These are phyloP conservation scores for Pyricularia sp. DNA, from an alignment of 2,329 filamentous ascomycete genomes.

Conservation along the genomic window DNA sequence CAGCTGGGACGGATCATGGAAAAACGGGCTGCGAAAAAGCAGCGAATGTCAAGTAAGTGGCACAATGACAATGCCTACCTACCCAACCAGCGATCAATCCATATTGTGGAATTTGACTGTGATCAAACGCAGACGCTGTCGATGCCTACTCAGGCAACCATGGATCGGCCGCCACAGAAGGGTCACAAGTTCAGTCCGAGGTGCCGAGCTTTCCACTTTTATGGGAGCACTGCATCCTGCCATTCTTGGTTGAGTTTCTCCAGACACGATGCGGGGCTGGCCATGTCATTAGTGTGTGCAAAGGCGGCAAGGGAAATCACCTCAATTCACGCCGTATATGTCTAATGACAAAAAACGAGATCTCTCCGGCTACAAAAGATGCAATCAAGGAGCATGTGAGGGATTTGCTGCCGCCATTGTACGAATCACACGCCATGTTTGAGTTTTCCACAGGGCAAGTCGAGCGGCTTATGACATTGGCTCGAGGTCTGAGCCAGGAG, in stretches of 20 bases:
- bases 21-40: slow-evolving; percentile 14
- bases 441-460: slow-evolving; percentile 28
- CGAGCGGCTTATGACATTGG: slow-evolving; percentile 25
- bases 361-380: slow-evolving; percentile 27
- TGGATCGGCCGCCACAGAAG: background rate
- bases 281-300: slow-evolving; percentile 28
- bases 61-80: no score
- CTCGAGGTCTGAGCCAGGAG: slow-evolving; percentile 25
- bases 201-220: slow-evolving; percentile 27
- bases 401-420: slow-evolving; percentile 28
- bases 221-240: slow-evolving; percentile 33
- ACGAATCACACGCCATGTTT: slow-evolving; percentile 22
- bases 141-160: background rate
- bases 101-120: background rate
- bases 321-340: slow-evolving; percentile 26
- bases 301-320: slow-evolving; percentile 19
- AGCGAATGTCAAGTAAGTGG: background rate
- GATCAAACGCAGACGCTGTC: background rate
- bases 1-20: slow-evolving; percentile 24
- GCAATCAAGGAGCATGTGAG: slow-evolving; percentile 28
- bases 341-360: slow-evolving; percentile 26
- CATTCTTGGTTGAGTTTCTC: slow-evolving; percentile 31
- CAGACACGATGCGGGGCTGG: slow-evolving; percentile 30
- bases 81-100: background rate
- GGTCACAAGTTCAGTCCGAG: slow-evolving; percentile 14